These are phyloP conservation scores for Thermomucor indicae-seudaticae DNA, from an alignment of 371 early-diverging fungal species.

Conservation along the genomic window DNA sequence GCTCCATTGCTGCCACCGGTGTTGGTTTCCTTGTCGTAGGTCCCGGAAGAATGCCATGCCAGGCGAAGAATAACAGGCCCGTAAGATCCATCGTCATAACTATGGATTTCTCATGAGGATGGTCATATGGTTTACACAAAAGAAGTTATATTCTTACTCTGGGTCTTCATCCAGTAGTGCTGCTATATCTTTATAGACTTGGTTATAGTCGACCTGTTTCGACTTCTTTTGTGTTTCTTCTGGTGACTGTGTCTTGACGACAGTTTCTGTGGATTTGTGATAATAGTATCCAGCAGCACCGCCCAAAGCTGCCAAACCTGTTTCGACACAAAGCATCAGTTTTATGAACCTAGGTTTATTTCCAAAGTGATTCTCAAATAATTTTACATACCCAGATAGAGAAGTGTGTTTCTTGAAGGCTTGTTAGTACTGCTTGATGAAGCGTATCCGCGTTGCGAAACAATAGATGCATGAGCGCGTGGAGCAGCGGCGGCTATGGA, in stretches of 20 bases:
- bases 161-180: conserved; percentile 67
- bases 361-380: neutral
- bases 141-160: conserved; percentile 29
- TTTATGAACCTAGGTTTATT: neutral
- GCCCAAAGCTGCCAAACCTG: conserved; percentile 41
- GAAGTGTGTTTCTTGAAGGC: conserved; percentile 15
- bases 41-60: conserved; percentile 95
- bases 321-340: no score
- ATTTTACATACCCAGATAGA: conserved; percentile 16
- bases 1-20: conserved; percentile 92
- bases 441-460: conserved; percentile 15
- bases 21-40: conserved; percentile 72
- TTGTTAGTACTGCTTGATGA: conserved; percentile 15
- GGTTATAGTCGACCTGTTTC: conserved; percentile 49
- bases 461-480: conserved; percentile 7
- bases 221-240: conserved; percentile 1
- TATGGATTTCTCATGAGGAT: conserved; percentile 9
- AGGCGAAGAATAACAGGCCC: conserved; percentile 89
- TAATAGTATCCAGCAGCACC: conserved; percentile 53
- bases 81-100: conserved; percentile 89
- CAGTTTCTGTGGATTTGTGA: conserved; percentile 35
- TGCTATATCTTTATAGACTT: conserved; percentile 78
- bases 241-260: conserved; percentile 16
- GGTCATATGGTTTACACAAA: conserved; percentile 6
- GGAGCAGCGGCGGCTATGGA: conserved; percentile 1